Percentiles rank a stretch among this genome's conserved stretches.
phyloP scores from a whole-genome alignment of 2,329 filamentous ascomycete genomes.

The Pestalotiopsis sp. region DNA sequence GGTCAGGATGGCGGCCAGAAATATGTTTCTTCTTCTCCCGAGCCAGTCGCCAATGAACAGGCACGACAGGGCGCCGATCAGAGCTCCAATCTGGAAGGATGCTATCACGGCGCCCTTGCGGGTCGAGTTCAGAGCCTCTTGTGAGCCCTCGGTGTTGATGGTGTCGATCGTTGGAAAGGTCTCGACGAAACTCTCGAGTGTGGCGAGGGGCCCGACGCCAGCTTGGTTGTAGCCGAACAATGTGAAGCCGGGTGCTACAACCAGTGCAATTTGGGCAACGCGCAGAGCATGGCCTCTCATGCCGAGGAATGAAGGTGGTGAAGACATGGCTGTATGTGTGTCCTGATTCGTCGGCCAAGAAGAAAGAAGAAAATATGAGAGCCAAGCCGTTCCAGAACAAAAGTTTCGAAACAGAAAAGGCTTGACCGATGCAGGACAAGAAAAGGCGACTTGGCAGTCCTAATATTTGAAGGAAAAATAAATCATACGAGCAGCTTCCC shows the following conservation, averaged over 20 bases:
- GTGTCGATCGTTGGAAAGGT: slow-evolving; percentile 41
- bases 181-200: slow-evolving; percentile 31
- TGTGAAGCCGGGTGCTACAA: slow-evolving; percentile 45
- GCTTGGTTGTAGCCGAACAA: slow-evolving; percentile 44
- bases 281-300: slow-evolving; percentile 36
- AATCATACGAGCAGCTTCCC: background rate
- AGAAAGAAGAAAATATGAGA: background rate
- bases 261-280: slow-evolving; percentile 39
- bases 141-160: slow-evolving; percentile 28
- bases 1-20: slow-evolving; percentile 38
- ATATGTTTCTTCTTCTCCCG: slow-evolving; percentile 41
- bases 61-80: slow-evolving; percentile 36
- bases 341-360: background rate
- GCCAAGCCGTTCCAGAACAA: background rate
- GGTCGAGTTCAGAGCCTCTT: slow-evolving; percentile 33
- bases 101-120: slow-evolving; percentile 38
- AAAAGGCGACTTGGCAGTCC: background rate
- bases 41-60: slow-evolving; percentile 38
- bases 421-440: background rate
- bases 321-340: background rate
- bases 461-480: background rate
- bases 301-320: slow-evolving; percentile 26
- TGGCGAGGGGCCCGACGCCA: slow-evolving; percentile 37
- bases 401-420: background rate
- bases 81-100: slow-evolving; percentile 37